A percentile compares a stretch with the other conserved stretches of the same genome.
phyloP scores from a whole-genome alignment of 768 basidiomycete species.

The Favolaschia claudopus region DNA sequence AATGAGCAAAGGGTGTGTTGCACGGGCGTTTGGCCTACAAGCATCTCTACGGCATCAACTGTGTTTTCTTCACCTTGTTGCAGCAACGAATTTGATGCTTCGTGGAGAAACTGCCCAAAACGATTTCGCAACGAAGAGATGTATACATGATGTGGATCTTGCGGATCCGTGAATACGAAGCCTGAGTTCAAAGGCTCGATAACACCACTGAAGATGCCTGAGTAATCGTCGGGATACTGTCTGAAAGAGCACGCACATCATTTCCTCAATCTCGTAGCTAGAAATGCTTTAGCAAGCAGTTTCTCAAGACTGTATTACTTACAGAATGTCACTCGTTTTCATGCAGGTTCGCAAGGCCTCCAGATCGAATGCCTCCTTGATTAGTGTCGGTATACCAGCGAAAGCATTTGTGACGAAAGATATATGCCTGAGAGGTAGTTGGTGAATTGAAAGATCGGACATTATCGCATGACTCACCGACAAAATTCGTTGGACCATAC shows the following conservation, averaged over 20 bases:
- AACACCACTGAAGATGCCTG: conserved; percentile 60
- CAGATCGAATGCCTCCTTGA: conserved; percentile 58
- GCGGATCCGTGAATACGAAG: conserved; percentile 70
- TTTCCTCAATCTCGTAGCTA: conserved; percentile 24
- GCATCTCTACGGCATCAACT: conserved; percentile 79
- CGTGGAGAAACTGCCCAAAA: conserved; percentile 75
- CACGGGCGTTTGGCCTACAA: conserved; percentile 50
- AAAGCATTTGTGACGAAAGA: conserved; percentile 80
- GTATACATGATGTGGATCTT: conserved; percentile 71
- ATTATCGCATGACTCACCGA: conserved; percentile 50
- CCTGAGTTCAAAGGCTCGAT: conserved; percentile 68
- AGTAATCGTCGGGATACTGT: not conserved
- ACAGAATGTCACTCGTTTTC: conserved; percentile 75
- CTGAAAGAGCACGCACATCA: conserved; percentile 13
- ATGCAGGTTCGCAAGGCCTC: conserved; percentile 54
- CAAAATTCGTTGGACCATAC: conserved; percentile 90
- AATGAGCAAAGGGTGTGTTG: not conserved
- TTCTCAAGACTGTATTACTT: conserved; percentile 30
- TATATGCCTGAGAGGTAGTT: conserved; percentile 54
- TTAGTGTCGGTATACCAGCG: conserved; percentile 73
- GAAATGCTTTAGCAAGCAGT: not conserved
- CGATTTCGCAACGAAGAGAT: conserved; percentile 62
- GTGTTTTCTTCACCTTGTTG: conserved; percentile 83
- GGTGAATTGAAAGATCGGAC: not conserved
- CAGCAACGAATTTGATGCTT: conserved; percentile 70